Percentiles rank a stretch among this genome's conserved stretches.
These are phyloP conservation scores for Dryadomyces sulphureus DNA, from an alignment of 2,329 filamentous ascomycete species.

Conservation along the genomic window DNA sequence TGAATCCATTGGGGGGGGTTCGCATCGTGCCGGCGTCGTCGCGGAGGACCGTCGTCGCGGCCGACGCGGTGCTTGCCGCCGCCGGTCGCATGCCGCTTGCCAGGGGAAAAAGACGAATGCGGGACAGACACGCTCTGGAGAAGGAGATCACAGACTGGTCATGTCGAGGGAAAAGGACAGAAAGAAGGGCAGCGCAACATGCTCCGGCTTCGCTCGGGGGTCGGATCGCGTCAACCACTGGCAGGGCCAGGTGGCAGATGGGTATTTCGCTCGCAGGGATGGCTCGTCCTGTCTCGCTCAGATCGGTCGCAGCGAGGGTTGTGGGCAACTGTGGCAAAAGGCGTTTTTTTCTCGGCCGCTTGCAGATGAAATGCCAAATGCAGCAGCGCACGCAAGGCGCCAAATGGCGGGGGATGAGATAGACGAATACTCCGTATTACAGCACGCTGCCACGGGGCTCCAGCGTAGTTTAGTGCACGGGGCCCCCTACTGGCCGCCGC, in stretches of 20 bases:
- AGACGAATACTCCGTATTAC: neutral
- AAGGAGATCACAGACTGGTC: neutral
- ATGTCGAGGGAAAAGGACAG: neutral
- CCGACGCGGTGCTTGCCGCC: constrained; percentile 6
- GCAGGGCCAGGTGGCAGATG: too few species aligned
- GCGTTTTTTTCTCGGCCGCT: neutral
- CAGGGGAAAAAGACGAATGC: neutral
- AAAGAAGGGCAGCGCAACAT: neutral
- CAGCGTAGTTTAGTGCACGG: too few species aligned
- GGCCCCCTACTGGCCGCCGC: too few species aligned
- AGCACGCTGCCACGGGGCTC: too few species aligned
- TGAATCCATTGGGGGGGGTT: constrained; percentile 1
- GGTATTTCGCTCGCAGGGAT: too few species aligned
- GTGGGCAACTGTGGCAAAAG: neutral
- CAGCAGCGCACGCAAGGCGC: neutral
- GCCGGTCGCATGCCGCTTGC: neutral
- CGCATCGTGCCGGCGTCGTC: neutral
- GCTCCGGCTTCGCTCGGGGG: neutral
- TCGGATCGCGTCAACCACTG: too few species aligned
- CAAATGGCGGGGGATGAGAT: neutral
- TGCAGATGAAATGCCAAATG: neutral
- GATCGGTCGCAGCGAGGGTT: neutral
- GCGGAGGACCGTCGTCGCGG: constrained; percentile 7
- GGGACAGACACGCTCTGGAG: neutral
- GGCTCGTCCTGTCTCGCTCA: too few species aligned